Evolutionary conservation across 2,329 filamentous ascomycete species (phyloP).

Genomic region (Penicillium palitans): DNA sequence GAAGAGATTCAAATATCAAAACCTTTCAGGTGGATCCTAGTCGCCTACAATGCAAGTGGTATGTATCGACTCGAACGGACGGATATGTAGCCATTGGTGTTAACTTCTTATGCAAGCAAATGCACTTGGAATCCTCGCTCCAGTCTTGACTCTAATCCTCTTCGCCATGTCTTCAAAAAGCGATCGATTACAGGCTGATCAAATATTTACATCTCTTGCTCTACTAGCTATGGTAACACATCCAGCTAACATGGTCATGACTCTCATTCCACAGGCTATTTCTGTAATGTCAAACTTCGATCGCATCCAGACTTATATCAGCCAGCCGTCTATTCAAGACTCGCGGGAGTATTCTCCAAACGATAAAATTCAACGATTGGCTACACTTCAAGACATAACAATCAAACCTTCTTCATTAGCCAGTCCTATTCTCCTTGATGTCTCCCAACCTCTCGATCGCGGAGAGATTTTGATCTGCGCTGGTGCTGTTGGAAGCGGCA

Average conservation of each 20-base stretch:
- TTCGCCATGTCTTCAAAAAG: not conserved
- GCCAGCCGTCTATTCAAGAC: not conserved
- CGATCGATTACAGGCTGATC: not conserved
- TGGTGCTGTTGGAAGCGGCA: constrained; percentile 6
- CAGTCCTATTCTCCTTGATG: not conserved
- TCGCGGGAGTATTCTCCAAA: not conserved
- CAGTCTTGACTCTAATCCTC: not conserved
- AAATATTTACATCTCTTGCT: constrained; percentile 7
- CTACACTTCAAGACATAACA: not conserved
- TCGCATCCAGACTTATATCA: not conserved
- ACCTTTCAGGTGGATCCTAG: constrained; percentile 1
- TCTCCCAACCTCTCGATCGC: not conserved
- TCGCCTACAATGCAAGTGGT: constrained; percentile 9
- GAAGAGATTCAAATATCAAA: constrained; percentile 1
- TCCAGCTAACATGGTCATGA: constrained; percentile 14
- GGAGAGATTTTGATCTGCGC: not conserved
- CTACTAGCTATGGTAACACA: constrained; percentile 11
- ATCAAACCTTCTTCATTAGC: not conserved
- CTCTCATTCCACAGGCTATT: constrained; percentile 6
- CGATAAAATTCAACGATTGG: not conserved
- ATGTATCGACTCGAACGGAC: not conserved
- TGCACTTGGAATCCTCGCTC: constrained; percentile 1
- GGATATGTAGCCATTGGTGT: not conserved
- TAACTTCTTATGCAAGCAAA: not conserved
- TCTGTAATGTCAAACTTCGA: constrained; percentile 7